Percentiles rank a stretch among this genome's conserved stretches.
Evolutionary conservation across 768 basidiomycete species (phyloP).

Genomic region (Rossbeevera mucosa): DNA sequence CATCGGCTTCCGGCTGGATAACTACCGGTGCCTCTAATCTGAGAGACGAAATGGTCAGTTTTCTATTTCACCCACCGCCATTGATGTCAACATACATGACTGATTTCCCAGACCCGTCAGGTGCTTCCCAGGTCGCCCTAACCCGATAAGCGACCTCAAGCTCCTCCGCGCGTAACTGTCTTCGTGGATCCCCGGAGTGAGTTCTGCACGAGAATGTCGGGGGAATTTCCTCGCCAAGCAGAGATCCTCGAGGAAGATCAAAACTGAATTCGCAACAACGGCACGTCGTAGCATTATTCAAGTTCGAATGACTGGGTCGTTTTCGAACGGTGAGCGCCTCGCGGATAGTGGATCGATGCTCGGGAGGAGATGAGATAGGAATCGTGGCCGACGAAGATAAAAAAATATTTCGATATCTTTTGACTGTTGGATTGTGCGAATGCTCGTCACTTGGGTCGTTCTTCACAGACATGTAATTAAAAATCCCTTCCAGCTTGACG

Average conservation of each 20-base stretch:
- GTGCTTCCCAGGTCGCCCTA: slow-evolving; percentile 55
- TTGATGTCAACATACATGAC: slow-evolving; percentile 43
- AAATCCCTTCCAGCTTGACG: slow-evolving; percentile 57
- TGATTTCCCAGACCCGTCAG: slow-evolving; percentile 38
- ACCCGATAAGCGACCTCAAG: slow-evolving; percentile 52
- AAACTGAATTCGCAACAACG: slow-evolving; percentile 48
- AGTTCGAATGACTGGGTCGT: slow-evolving; percentile 41
- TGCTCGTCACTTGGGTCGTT: slow-evolving; percentile 17
- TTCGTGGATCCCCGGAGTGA: slow-evolving; percentile 23
- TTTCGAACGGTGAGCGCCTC: slow-evolving; percentile 40
- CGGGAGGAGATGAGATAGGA: slow-evolving; percentile 31
- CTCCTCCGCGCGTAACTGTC: slow-evolving; percentile 31
- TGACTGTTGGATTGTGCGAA: slow-evolving; percentile 21
- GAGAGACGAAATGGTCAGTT: slow-evolving; percentile 8
- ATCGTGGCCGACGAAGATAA: slow-evolving; percentile 44
- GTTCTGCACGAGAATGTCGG: slow-evolving; percentile 47
- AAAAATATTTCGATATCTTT: slow-evolving; percentile 42
- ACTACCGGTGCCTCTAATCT: slow-evolving; percentile 66
- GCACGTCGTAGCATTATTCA: slow-evolving; percentile 28
- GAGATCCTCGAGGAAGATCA: slow-evolving; percentile 46
- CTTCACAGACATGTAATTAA: slow-evolving; percentile 39
- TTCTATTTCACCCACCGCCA: neutral
- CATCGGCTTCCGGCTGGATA: slow-evolving; percentile 55
- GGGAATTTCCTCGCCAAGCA: slow-evolving; percentile 57
- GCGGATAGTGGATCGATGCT: slow-evolving; percentile 23